These are phyloP conservation scores for Evansstolkia leycettana DNA, from an alignment of 495 filamentous ascomycete genomes.

Conservation along the genomic window DNA sequence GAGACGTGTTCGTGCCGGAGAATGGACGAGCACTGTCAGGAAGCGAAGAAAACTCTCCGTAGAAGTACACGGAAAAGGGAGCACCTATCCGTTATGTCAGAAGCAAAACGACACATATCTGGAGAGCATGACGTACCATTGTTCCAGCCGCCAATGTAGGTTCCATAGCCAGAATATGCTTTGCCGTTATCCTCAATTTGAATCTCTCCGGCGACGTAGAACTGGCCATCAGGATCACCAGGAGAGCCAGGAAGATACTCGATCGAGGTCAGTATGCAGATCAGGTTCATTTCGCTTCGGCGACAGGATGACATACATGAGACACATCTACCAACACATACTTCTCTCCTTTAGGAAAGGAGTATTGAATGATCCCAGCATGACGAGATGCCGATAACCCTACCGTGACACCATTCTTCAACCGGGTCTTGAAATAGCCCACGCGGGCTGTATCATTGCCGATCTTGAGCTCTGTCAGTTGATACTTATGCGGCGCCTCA, in stretches of 20 bases:
- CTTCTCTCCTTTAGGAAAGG: conserved; percentile 35
- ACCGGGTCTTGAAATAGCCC: conserved; percentile 47
- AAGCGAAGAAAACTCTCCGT: conserved; percentile 42
- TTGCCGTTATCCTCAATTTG: conserved; percentile 33
- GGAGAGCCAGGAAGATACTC: conserved; percentile 43
- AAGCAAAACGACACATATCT: not conserved
- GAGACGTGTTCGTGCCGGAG: conserved; percentile 32
- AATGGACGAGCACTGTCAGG: conserved; percentile 36
- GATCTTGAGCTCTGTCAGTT: no score
- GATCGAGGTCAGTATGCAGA: not conserved
- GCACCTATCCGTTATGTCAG: conserved; percentile 24
- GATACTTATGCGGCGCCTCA: no score
- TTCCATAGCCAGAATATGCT: conserved; percentile 45
- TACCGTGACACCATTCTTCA: conserved; percentile 41
- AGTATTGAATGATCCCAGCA: conserved; percentile 49
- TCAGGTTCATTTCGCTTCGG: not conserved
- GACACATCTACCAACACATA: conserved; percentile 53
- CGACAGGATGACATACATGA: conserved; percentile 29
- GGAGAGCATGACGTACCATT: conserved; percentile 21
- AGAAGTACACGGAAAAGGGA: conserved; percentile 54
- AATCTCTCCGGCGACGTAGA: conserved; percentile 48
- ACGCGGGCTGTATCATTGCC: conserved; percentile 39
- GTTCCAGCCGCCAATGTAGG: conserved; percentile 49
- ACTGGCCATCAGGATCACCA: conserved; percentile 43
- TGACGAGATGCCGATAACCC: conserved; percentile 48